Evolutionary conservation across 106 monocot species (phyloP), one percentile per base, ranked within the genome.

Genomic region (Apostasia shenzhenica): DNA sequence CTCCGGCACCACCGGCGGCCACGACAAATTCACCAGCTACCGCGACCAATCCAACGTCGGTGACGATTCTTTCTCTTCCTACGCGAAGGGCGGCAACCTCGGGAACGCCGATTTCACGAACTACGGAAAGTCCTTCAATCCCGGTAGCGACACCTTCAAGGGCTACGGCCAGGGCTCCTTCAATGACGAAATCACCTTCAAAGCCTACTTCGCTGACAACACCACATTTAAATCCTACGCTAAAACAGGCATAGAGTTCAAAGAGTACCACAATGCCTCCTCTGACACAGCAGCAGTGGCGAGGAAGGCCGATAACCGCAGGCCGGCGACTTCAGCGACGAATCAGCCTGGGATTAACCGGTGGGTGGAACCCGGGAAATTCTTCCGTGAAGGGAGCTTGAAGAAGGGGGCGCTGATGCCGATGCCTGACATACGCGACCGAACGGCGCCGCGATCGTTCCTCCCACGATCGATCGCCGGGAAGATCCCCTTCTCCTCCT

Each of bases 311-410:
- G 48, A 45, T 58, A 65, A 45, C 38, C 60, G 48, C 12, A n/a
- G 61, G 39, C 41, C 5, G 44, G 41, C 5, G 54, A 12, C 40
- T 12, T 6, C 1, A 37, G 13, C 5, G 54, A 42, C 0, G 62
- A 59, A 59, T 3, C 38, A 59, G 39, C 51, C 40, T 13, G 48
- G 41, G 9, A 44, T 38, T 74, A 84, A 76, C 44, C 64, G 74
- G 67, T 88, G 88, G 90, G 80, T 89, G 10, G 92, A 97, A 60
- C 82, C 88, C 41, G 95, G 95, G 14, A 91, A 86, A 57, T 97
- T 97, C 74, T 97, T 97, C 68, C 62, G 95, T n/a, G 92, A 97
- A 77, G 71, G 57, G 26, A 69, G 42, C 40, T 57, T 92, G 72
- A 69, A 26, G 73, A 51, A 69, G 71, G 95, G 89, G 40, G 71